Evolutionary conservation across 495 filamentous ascomycete genomes (phyloP).

Genomic region (Cudoniella acicularis): DNA sequence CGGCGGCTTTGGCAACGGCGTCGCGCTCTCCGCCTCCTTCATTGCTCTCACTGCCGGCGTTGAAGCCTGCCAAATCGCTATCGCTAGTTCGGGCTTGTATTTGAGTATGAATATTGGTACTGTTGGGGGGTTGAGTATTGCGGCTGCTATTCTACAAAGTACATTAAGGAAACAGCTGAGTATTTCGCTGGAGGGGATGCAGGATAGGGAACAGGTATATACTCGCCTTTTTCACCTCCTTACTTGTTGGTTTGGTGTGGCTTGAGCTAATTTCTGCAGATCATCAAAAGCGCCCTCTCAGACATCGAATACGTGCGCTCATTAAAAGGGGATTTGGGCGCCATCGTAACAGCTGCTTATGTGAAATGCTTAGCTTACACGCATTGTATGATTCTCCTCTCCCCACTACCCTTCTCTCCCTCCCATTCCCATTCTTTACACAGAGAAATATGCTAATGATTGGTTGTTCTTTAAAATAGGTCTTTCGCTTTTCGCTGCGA

Average conservation of each 20-base stretch:
- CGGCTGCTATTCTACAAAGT: constrained; percentile 27
- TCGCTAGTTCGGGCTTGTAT: constrained; percentile 52
- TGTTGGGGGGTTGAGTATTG: constrained; percentile 48
- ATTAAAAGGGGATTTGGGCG: background rate
- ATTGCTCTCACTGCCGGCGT: constrained; percentile 53
- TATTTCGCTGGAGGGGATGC: background rate
- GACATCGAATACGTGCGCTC: constrained; percentile 6
- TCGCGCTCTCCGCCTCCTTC: constrained; percentile 50
- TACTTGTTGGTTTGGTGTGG: background rate
- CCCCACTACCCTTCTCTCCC: too few relatives aligned
- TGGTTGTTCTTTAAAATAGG: too few relatives aligned
- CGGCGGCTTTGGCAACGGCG: constrained; percentile 52
- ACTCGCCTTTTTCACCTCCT: too few relatives aligned
- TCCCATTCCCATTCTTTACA: too few relatives aligned
- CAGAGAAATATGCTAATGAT: too few relatives aligned
- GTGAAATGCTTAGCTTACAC: constrained; percentile 9
- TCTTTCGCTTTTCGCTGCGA: too few relatives aligned
- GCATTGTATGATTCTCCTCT: too few relatives aligned
- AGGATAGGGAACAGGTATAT: background rate
- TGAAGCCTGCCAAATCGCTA: constrained; percentile 47
- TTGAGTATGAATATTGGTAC: constrained; percentile 47
- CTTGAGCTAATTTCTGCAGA: background rate
- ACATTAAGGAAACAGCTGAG: constrained; percentile 10
- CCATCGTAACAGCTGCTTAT: constrained; percentile 7
- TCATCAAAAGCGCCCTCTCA: background rate